These are phyloP conservation scores for Puccinia hordei DNA, from an alignment of 1,284 basidiomycete species.

Conservation along the genomic window DNA sequence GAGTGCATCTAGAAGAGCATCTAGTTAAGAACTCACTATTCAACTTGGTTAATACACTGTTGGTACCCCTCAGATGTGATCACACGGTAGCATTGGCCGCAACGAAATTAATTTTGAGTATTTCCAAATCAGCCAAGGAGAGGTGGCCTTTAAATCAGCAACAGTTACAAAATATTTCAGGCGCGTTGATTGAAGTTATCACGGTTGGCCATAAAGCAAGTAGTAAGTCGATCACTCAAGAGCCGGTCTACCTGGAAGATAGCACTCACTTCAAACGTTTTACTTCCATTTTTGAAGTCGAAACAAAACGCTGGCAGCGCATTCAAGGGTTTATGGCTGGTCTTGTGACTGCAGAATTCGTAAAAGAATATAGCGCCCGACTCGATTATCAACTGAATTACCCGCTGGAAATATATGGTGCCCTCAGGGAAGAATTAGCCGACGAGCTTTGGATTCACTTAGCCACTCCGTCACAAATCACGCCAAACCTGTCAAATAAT, in stretches of 20 bases:
- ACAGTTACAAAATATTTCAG: conserved; percentile 6
- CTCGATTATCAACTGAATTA: conserved; percentile 15
- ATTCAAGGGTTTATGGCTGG: background rate
- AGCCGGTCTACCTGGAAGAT: conserved; percentile 4
- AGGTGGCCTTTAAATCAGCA: background rate
- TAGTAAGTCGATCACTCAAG: background rate
- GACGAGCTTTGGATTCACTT: conserved; percentile 15
- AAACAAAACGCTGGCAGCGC: background rate
- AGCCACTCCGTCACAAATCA: background rate
- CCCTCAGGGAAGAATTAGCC: conserved; percentile 21
- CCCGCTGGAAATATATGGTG: background rate
- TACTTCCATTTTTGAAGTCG: background rate
- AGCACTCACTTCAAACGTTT: background rate
- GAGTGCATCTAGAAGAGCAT: background rate
- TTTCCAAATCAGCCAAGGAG: background rate
- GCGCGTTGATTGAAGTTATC: conserved; percentile 28
- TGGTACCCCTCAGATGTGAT: conserved; percentile 14
- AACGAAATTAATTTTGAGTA: conserved; percentile 17
- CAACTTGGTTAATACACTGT: conserved; percentile 18
- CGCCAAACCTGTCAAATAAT: background rate
- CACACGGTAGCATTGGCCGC: conserved; percentile 7
- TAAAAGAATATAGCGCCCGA: background rate
- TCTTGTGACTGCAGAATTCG: conserved; percentile 5
- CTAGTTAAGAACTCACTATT: background rate
- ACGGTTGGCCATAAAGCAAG: background rate